Evolutionary conservation across 2,329 filamentous ascomycete species (phyloP), one percentile per base, ranked within the genome.

Genomic region (Ploettnerulaceae sp.): DNA sequence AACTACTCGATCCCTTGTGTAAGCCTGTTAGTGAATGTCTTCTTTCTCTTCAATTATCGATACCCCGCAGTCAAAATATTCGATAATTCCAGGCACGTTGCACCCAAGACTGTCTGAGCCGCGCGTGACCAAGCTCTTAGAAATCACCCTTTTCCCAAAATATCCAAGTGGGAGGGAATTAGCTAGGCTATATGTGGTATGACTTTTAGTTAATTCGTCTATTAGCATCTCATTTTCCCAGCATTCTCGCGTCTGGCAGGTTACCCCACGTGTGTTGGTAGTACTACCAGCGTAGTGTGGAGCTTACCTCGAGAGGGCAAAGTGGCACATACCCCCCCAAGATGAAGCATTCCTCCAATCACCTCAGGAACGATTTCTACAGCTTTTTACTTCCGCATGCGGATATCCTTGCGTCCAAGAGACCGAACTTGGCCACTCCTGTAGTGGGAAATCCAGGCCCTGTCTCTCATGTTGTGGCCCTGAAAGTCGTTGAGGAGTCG

Each of bases 341-440:
- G 52, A 59, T 61, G 53, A 59, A 52, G 57, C 59, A 61, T 62
- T 62, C 60, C 55, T 58, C 43, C 28, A 29, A 49, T 52, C 45
- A 28, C 53, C 47, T 24, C 41, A 51, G 48, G 44, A 51, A 43
- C 50, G 41, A 51, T 45, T 37, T 34, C 36, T 33, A 40, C 41
- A 52, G 32, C 35, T n/a, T 38, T 48, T 46, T 34, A 15, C 35
- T 45, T 48, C 48, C 46, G 43, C 45, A 48, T 37, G 33, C 20
- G 34, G 40, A 29, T 40, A 14, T 56, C 59, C 56, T 61, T 61
- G 51, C 57, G 46, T 62, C 51, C 32, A 33, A 22, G 25, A n/a
- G 38, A 29, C 42, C 36, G 43, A 53, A 54, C 51, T 47, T 46
- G 29, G 45, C 55, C 54, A 54, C 49, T 57, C 48, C 32, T 39